Base-by-base conservation (phyloP, 2,329 filamentous ascomycete genomes). In the Clarireedia sp. region DNA sequence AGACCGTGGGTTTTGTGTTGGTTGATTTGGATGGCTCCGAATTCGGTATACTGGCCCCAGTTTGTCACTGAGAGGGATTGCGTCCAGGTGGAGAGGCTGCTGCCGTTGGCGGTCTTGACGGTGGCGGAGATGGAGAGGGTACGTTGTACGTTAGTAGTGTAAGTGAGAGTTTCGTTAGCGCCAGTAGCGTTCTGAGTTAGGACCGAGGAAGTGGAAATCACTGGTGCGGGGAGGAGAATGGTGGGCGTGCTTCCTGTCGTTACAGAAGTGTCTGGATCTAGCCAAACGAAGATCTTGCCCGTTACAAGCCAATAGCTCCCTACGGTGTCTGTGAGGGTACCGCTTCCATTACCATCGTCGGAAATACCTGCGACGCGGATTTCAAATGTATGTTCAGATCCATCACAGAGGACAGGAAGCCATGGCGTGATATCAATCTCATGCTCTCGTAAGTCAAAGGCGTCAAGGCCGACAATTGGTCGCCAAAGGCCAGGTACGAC, bases 351-450 rank as follows among this genome's bases (percentile, higher is more conserved):
- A 1, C 74, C 75, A 51, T 69, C 71, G 59, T 88, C 81, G 46
- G 82, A 70, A 8, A 91, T 72, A 0, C 87, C 87, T 0, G 78
- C 77, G 4, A 94, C 78, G 19, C 76, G 74, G 49, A 95, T 82
- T 52, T 81, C 78, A 65, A 92, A 89, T 0, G 72, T 81, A 67
- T 92, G 87, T 6, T 74, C 62, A 2, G 73, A 62, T 0, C 83
- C 85, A 63, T 91, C 83, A 60, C 80, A 84, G 0, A 94, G 75
- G 1, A 86, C 57, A 0, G 86, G 81, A 3, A 94, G 73, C 75
- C 86, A 94, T 0, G 88, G 83, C 1, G 87, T 86, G 48, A 95
- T 83, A 65, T 95, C 89, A 59, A 95, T 88, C 67, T 94, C 86
- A 60, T 89, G 83, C 67, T 94, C 88, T 45, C 80, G 75, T 23